Evolutionary conservation across 768 basidiomycete species (phyloP).

Genomic region (Termitomyces sp.): DNA sequence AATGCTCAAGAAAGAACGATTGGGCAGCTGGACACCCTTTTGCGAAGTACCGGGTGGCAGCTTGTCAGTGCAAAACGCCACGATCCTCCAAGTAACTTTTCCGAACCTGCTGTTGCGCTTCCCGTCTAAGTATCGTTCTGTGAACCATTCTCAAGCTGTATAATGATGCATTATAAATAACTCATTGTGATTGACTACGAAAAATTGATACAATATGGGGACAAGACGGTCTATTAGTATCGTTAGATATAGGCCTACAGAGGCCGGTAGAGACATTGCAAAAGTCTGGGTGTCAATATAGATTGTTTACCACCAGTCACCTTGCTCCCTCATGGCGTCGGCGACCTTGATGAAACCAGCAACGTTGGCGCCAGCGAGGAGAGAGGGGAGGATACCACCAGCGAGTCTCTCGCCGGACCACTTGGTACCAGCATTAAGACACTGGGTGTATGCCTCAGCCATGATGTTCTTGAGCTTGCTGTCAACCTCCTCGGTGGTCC

Average conservation of each 20-base stretch:
- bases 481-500: constrained; percentile 66
- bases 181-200: no score
- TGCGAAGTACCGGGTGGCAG: constrained; percentile 12
- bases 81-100: constrained; percentile 3
- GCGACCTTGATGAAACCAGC: constrained; percentile 72
- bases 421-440: constrained; percentile 54
- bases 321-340: constrained; percentile 71
- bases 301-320: constrained; percentile 67
- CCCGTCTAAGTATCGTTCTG: neutral
- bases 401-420: constrained; percentile 50
- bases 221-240: no score
- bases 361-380: constrained; percentile 70
- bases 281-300: no score
- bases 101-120: constrained; percentile 9
- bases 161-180: no score
- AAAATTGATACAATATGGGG: neutral
- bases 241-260: no score
- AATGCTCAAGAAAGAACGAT: constrained; percentile 14
- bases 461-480: constrained; percentile 69
- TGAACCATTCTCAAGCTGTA: no score
- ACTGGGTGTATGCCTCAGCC: constrained; percentile 59
- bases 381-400: constrained; percentile 43
- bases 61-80: constrained; percentile 1
- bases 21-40: constrained; percentile 5
- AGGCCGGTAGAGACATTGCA: no score